These are phyloP conservation scores for Aspergillus carbonarius DNA, from an alignment of 2,329 filamentous ascomycete genomes.

Conservation along the genomic window DNA sequence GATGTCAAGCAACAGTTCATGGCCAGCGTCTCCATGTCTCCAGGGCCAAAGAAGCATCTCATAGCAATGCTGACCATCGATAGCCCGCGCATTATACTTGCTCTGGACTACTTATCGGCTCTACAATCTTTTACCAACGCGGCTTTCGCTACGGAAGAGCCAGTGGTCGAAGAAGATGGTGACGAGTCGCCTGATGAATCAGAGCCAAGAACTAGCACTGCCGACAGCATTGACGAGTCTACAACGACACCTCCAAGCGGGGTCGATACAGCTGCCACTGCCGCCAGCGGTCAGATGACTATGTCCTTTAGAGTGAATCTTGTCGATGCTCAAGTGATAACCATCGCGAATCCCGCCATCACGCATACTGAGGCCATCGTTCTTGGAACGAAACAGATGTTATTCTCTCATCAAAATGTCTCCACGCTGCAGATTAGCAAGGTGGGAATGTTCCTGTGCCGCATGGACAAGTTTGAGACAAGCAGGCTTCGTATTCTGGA, in stretches of 20 bases:
- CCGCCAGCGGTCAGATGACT: constrained; percentile 58
- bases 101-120: constrained; percentile 91
- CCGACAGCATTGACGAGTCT: constrained; percentile 27
- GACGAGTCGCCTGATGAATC: constrained; percentile 40
- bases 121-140: constrained; percentile 78
- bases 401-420: constrained; percentile 90
- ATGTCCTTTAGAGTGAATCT: constrained; percentile 90
- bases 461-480: constrained; percentile 96
- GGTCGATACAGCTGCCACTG: constrained; percentile 28
- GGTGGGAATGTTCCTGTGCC: constrained; percentile 96
- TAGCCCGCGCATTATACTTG: constrained; percentile 91
- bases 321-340: constrained; percentile 92
- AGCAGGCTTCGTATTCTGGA: constrained; percentile 89
- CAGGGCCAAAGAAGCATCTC: constrained; percentile 74
- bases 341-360: constrained; percentile 91
- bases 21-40: constrained; percentile 92
- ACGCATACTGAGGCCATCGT: constrained; percentile 94
- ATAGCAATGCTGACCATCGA: constrained; percentile 93
- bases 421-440: constrained; percentile 90
- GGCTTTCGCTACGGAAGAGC: constrained; percentile 60
- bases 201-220: constrained; percentile 33
- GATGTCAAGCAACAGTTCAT: constrained; percentile 94
- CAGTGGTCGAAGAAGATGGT: constrained; percentile 31
- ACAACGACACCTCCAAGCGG: constrained; percentile 23
- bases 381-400: constrained; percentile 86